Evolutionary conservation across 2,329 filamentous ascomycete genomes (phyloP).

Genomic region (Aureobasidium sp.): DNA sequence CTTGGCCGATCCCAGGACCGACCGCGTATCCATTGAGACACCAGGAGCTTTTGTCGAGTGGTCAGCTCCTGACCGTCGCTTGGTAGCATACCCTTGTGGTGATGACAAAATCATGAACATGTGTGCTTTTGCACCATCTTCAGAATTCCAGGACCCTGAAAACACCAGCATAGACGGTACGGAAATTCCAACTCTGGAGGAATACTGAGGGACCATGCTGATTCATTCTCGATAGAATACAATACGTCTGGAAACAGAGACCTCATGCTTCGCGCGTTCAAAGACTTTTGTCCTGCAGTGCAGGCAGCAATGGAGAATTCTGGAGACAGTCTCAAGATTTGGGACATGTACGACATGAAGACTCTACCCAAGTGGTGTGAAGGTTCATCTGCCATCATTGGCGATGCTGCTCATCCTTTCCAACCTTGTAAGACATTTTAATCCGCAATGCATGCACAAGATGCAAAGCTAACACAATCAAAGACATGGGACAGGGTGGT

Average conservation of each 20-base stretch:
- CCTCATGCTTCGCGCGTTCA: slow-evolving; percentile 4
- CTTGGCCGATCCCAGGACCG: not conserved
- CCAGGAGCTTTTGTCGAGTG: slow-evolving; percentile 5
- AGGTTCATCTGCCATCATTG: slow-evolving; percentile 4
- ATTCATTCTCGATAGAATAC: not conserved
- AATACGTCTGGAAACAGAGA: slow-evolving; percentile 1
- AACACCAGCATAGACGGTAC: not conserved
- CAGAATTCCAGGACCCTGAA: not conserved
- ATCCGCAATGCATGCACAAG: not conserved
- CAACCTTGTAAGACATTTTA: slow-evolving; percentile 8
- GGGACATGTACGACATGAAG: slow-evolving; percentile 12
- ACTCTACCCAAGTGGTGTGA: slow-evolving; percentile 8
- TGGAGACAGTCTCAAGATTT: slow-evolving; percentile 5
- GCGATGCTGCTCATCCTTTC: slow-evolving; percentile 9
- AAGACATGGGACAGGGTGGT: slow-evolving; percentile 11
- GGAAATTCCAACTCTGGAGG: too few species aligned
- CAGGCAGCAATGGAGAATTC: slow-evolving; percentile 8
- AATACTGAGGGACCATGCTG: too few species aligned
- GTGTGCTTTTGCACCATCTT: slow-evolving; percentile 7
- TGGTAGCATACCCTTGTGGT: slow-evolving; percentile 6
- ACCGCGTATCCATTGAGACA: not conserved
- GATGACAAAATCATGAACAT: slow-evolving; percentile 11
- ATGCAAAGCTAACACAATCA: not conserved
- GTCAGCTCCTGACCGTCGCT: not conserved
- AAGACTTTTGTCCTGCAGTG: slow-evolving; percentile 1